Percentiles rank a stretch among this genome's conserved stretches.
These are phyloP conservation scores for Macroventuria anomochaeta DNA, from an alignment of 2,329 filamentous ascomycete species.

Conservation along the genomic window DNA sequence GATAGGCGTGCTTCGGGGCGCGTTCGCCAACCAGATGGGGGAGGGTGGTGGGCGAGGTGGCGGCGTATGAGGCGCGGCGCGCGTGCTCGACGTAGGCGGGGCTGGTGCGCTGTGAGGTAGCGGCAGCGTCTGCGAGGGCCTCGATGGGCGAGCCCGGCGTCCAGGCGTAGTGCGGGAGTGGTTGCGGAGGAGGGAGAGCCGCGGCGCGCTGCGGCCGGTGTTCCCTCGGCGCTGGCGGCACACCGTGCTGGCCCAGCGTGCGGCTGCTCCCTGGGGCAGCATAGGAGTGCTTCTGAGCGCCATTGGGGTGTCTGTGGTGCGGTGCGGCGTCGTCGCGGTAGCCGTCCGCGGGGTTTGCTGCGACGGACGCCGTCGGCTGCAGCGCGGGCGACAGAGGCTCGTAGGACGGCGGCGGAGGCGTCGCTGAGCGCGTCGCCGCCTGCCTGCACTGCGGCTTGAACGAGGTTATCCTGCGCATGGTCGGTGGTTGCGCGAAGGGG, in stretches of 20 bases:
- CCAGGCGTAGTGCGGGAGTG: constrained; percentile 29
- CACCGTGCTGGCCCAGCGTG: constrained; percentile 19
- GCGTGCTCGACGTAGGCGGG: constrained; percentile 35
- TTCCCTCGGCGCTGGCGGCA: constrained; percentile 22
- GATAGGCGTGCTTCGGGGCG: constrained; percentile 32
- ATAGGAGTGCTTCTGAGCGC: background rate
- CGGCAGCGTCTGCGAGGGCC: constrained; percentile 52
- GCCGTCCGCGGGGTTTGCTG: constrained; percentile 33
- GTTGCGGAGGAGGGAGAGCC: constrained; percentile 25
- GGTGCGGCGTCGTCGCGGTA: constrained; percentile 15
- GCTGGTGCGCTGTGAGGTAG: constrained; percentile 46
- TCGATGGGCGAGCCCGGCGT: constrained; percentile 51
- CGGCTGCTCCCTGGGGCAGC: constrained; percentile 7
- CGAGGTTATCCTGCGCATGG: constrained; percentile 39
- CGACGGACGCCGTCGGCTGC: constrained; percentile 23
- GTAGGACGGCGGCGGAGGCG: constrained; percentile 42
- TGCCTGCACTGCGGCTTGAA: constrained; percentile 45
- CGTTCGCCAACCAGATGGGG: constrained; percentile 29
- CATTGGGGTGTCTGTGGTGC: constrained; percentile 17
- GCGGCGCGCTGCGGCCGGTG: constrained; percentile 16
- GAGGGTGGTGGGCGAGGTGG: constrained; percentile 27
- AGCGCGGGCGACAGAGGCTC: constrained; percentile 48
- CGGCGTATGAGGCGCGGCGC: constrained; percentile 31
- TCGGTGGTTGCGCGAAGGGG: constrained; percentile 24
- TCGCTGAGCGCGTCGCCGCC: constrained; percentile 38